phyloP scores from a whole-genome alignment of 441 rosid species.

The Populus hybrid region DNA sequence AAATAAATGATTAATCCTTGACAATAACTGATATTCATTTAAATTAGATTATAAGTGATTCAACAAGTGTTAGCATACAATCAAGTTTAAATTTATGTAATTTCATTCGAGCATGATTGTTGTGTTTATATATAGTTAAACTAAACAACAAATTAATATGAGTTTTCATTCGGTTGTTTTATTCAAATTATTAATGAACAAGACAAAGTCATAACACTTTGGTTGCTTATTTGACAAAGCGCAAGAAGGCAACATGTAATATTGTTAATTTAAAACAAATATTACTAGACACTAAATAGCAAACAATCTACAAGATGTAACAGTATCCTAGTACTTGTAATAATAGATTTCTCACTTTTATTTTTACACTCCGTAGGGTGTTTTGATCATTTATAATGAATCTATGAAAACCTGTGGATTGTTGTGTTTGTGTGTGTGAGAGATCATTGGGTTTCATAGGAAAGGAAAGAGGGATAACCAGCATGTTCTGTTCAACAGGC shows the following conservation, averaged over 20 bases:
- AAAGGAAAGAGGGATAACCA: conserved; percentile 36
- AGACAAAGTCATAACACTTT: not conserved
- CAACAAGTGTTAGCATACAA: no score
- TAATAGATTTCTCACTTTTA: not conserved
- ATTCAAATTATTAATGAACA: not conserved
- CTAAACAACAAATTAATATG: no score
- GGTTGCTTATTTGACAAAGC: not conserved
- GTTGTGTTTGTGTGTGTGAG: no score
- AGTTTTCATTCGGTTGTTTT: no score
- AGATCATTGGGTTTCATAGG: not conserved
- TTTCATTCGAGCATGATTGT: no score
- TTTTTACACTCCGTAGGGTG: not conserved
- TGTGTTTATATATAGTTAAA: no score
- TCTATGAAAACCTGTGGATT: not conserved
- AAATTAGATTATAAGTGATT: no score
- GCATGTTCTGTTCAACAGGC: conserved; percentile 53
- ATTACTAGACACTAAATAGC: not conserved
- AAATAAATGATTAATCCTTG: no score
- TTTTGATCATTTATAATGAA: not conserved
- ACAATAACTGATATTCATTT: no score
- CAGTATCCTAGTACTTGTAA: not conserved
- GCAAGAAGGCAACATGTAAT: not conserved
- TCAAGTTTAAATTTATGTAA: no score
- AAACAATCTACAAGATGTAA: not conserved
- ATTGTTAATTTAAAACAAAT: not conserved